Evolutionary conservation across 768 basidiomycete species (phyloP).

Genomic region (Neoboletus subvelutipes): DNA sequence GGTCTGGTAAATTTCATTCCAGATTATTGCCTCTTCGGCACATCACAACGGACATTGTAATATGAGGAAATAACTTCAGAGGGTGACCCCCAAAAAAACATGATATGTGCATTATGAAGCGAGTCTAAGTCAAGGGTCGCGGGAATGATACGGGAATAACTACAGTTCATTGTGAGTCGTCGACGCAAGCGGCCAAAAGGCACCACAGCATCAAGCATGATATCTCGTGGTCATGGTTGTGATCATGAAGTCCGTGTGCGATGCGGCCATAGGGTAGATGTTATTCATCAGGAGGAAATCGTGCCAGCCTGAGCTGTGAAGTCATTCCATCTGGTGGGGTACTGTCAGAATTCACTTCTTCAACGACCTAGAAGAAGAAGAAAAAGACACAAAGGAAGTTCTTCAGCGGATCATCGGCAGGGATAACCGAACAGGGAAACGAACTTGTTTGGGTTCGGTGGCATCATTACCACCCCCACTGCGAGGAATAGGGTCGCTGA

Average conservation of each 20-base stretch:
- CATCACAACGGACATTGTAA: slow-evolving; percentile 15
- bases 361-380: slow-evolving; percentile 13
- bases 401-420: slow-evolving; percentile 18
- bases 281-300: slow-evolving; percentile 40
- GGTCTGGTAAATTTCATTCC: too few relatives aligned
- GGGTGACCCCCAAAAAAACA: background rate
- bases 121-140: background rate
- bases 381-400: background rate
- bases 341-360: background rate
- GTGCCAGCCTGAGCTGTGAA: slow-evolving; percentile 24
- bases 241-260: background rate
- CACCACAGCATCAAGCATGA: too few relatives aligned
- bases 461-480: background rate
- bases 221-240: background rate
- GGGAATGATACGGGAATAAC: background rate
- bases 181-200: background rate
- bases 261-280: slow-evolving; percentile 20
- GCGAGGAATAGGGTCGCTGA: background rate
- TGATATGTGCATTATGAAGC: background rate
- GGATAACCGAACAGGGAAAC: slow-evolving; percentile 10
- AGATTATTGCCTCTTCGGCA: background rate
- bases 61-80: slow-evolving; percentile 15
- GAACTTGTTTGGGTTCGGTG: slow-evolving; percentile 18
- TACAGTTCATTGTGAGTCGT: background rate
- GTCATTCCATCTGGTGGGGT: background rate